Evolutionary conservation across 331 rosid genomes (phyloP).

Genomic region (Rhamnella rubrinervis): DNA sequence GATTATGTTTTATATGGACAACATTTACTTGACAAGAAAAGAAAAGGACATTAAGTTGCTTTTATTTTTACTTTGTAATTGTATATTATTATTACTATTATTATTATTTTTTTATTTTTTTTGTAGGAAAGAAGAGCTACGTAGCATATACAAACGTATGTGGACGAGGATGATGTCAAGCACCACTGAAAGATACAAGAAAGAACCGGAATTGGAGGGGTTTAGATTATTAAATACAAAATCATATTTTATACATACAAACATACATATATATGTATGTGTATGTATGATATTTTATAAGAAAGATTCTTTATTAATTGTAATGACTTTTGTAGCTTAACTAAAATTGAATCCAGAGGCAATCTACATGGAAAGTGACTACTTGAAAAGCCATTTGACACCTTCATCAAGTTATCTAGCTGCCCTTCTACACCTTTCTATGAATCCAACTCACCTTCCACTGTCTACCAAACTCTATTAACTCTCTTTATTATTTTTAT

Average conservation of each 20-base stretch:
- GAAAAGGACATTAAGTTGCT: no score
- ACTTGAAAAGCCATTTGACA: conserved; percentile 7
- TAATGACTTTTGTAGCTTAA: not conserved
- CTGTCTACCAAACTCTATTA: not conserved
- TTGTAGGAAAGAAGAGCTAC: not conserved
- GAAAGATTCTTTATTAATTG: conserved; percentile 1
- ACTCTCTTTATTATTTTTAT: not conserved
- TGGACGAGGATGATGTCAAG: not conserved
- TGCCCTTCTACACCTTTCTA: not conserved
- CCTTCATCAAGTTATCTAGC: not conserved
- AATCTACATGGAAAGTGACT: conserved; percentile 25
- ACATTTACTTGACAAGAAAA: no score
- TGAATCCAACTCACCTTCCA: conserved; percentile 9
- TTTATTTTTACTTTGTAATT: no score
- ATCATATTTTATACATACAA: no score
- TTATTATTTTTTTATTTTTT: no score
- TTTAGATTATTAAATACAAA: no score
- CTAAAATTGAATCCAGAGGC: conserved; percentile 22
- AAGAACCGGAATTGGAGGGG: not conserved
- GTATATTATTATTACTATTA: no score
- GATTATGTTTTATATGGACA: no score
- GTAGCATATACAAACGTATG: no score
- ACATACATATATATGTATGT: no score
- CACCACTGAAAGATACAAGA: not conserved
- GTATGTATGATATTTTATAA: not conserved